Evolutionary conservation across 768 basidiomycete genomes (phyloP).

Genomic region (Podaxis sp.): DNA sequence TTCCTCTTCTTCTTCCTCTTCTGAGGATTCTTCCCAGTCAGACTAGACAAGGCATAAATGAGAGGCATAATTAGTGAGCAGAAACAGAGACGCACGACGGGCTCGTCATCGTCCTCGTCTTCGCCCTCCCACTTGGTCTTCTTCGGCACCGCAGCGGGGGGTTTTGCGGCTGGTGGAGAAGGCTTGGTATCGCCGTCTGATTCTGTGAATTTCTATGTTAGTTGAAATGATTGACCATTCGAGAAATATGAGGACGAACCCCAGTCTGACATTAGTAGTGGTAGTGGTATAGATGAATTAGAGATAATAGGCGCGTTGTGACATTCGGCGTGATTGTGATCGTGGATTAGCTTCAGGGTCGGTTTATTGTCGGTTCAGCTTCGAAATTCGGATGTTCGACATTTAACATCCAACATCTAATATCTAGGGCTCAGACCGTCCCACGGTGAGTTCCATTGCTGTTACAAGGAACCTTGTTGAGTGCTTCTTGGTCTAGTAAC

Average conservation of each 20-base stretch:
- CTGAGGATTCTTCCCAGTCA: constrained; percentile 78
- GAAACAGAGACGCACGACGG: constrained; percentile 57
- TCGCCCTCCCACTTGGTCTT: constrained; percentile 88
- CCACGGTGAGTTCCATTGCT: too few species aligned
- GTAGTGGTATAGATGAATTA: background rate
- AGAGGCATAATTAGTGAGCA: too few species aligned
- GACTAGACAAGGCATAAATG: constrained; percentile 47
- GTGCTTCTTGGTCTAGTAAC: too few species aligned
- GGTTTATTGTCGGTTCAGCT: background rate
- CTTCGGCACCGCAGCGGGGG: constrained; percentile 17
- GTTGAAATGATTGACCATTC: background rate
- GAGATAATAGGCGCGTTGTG: background rate
- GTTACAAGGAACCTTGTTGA: too few species aligned
- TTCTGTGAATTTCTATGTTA: constrained; percentile 22
- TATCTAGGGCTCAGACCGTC: too few species aligned
- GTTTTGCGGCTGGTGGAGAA: constrained; percentile 21
- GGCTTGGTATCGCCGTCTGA: constrained; percentile 38
- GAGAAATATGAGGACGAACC: constrained; percentile 18
- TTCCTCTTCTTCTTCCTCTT: constrained; percentile 53
- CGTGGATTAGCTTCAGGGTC: background rate
- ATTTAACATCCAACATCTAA: background rate
- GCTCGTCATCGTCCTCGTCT: constrained; percentile 81
- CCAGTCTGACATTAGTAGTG: constrained; percentile 40
- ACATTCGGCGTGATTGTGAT: background rate
- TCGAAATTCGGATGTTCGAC: background rate